Base-by-base conservation (phyloP, 2,329 filamentous ascomycete species). In the Hypoxylon sp. region DNA sequence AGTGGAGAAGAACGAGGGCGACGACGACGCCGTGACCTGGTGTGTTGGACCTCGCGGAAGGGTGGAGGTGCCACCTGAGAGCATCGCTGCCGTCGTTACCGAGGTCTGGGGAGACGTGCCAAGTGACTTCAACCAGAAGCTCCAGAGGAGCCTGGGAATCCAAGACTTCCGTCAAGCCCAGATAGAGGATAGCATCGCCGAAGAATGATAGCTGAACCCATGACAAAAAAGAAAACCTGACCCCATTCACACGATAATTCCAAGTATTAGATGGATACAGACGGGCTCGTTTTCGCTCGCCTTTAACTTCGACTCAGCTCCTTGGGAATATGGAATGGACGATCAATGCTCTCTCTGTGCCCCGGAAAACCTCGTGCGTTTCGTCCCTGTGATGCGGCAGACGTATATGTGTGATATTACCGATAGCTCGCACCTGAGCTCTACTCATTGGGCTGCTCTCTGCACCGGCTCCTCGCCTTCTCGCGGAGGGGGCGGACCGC, bases 41-140 rank as follows among this genome's bases (percentile, higher is more conserved):
- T 84, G 90, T 53, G 84, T 97, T 11, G 95, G 95, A 0, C 89
- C 92, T 4, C 83, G 95, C 18, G 94, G 90, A 4, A 95, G 90
- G 74, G 81, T 93, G 6, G 95, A 98, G 74, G 84, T 98, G 29
- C 91, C 90, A 0, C 80, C 87, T n/a, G 82, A 86, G 46, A 91
- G 90, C 0, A 89, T 95, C 10, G 85, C 87, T 15, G 87, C 86
- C 0, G 75, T 97, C 62, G 85, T 92, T 3, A 76, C 85, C 70
- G 74, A 81, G 50, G 79, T 88, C 0, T 89, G 86, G 71, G 84
- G 81, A 1, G 78, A 78, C 6, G 54, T 78, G 40, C 76, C 77
- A 1, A 77, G 81, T 2, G 83, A 87, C 63, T 70, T 88, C 48
- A 82, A 88, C 61, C 81, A 77, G 70, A 85, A 84, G 69, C 73